phyloP scores from a whole-genome alignment of 805 yeast species.

The Teunomyces pallodes region DNA sequence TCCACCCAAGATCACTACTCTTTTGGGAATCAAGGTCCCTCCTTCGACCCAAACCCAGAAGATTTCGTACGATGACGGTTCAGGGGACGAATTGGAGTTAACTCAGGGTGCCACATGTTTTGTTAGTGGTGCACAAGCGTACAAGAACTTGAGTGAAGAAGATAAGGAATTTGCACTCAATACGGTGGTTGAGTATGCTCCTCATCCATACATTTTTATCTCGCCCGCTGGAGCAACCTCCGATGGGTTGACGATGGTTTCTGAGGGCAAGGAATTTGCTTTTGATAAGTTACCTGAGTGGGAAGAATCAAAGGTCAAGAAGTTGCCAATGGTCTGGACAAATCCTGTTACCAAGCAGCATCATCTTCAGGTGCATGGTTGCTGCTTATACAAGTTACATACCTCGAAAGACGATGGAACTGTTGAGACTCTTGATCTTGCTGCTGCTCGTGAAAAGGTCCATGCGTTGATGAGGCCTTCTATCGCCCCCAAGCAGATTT shows the following conservation, averaged over 20 bases:
- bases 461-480: conserved; percentile 84
- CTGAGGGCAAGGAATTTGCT: conserved; percentile 70
- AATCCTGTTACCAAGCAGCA: conserved; percentile 82
- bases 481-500: conserved; percentile 67
- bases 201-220: conserved; percentile 87
- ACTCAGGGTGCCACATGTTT: conserved; percentile 90
- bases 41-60: conserved; percentile 59
- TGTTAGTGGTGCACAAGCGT: conserved; percentile 80
- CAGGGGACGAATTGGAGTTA: conserved; percentile 60
- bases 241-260: conserved; percentile 83
- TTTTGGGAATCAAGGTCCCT: conserved; percentile 81
- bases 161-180: conserved; percentile 72
- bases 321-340: conserved; percentile 86
- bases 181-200: conserved; percentile 85
- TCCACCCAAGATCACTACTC: conserved; percentile 84
- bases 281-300: conserved; percentile 74
- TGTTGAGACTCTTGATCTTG: conserved; percentile 51
- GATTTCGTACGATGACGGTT: conserved; percentile 53
- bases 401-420: conserved; percentile 52
- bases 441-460: conserved; percentile 69
- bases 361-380: conserved; percentile 85
- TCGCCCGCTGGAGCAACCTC: conserved; percentile 77
- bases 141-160: conserved; percentile 59
- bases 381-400: conserved; percentile 70
- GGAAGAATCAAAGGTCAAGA: conserved; percentile 77